phyloP scores from a whole-genome alignment of 2,329 filamentous ascomycete genomes.

The Coniella lustricola region DNA sequence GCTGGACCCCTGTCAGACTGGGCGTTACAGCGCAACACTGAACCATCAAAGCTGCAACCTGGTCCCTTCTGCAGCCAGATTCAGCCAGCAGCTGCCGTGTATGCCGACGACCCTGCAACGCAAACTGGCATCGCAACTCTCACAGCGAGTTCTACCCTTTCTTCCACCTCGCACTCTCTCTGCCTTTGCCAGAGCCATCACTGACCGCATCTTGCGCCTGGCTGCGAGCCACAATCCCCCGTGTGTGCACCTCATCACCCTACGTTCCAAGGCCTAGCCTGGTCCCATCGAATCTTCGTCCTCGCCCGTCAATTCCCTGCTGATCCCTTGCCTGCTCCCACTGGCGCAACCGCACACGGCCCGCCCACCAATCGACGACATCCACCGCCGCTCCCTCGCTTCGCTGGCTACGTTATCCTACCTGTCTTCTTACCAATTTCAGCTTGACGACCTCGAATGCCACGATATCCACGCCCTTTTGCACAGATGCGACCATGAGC shows the following conservation, averaged over 20 bases:
- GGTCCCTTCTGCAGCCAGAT: slow-evolving; percentile 10
- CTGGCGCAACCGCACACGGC: slow-evolving; percentile 3
- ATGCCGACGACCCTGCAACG: slow-evolving; percentile 2
- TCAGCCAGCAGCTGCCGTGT: slow-evolving; percentile 1
- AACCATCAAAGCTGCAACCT: slow-evolving; percentile 13
- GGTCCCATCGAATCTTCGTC: no score
- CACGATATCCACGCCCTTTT: slow-evolving; percentile 5
- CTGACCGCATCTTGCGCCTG: background rate
- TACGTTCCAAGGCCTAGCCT: slow-evolving; percentile 2
- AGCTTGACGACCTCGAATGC: slow-evolving; percentile 31
- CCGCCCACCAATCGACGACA: background rate
- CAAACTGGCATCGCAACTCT: background rate
- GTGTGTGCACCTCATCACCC: background rate
- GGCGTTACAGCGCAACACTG: background rate
- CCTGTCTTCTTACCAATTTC: background rate
- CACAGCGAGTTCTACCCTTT: background rate
- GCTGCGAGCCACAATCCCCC: background rate
- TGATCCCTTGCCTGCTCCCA: background rate
- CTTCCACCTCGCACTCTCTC: background rate
- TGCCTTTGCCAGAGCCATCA: background rate
- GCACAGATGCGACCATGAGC: slow-evolving; percentile 58
- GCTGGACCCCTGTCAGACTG: background rate
- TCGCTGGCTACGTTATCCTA: background rate
- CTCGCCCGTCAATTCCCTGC: background rate
- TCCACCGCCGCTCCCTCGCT: background rate